Percentiles rank a stretch among this genome's conserved stretches.
Conservation (phyloP, 2,329 filamentous ascomycete genomes). For the Basipetospora chlamydospora region DNA sequence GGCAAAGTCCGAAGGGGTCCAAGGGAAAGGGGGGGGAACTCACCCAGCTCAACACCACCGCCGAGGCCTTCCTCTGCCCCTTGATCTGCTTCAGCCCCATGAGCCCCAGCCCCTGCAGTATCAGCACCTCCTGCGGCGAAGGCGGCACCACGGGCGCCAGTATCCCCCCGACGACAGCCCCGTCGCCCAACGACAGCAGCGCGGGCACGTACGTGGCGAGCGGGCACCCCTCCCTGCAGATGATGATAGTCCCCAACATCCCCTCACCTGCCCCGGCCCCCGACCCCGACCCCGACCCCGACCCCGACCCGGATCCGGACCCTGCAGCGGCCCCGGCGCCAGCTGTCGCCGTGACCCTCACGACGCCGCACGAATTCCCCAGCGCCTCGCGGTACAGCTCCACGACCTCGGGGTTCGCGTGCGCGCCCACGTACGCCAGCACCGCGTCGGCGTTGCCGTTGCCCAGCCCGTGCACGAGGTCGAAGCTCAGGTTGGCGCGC, state of each 20-base stretch:
- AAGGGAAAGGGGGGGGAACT: constrained; percentile 18
- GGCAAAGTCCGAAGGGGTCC: no score
- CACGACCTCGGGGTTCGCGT: constrained; percentile 61
- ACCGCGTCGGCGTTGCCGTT: constrained; percentile 63
- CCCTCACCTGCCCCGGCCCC: constrained; percentile 48
- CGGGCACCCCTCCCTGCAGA: constrained; percentile 56
- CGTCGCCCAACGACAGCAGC: constrained; percentile 41
- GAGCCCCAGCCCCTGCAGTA: constrained; percentile 63
- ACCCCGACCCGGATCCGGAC: no score
- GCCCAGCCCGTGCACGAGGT: constrained; percentile 67
- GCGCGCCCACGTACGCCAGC: constrained; percentile 57
- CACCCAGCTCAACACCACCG: constrained; percentile 69
- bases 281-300: no score
- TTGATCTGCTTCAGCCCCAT: constrained; percentile 76
- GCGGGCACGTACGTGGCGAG: constrained; percentile 57
- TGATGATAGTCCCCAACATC: constrained; percentile 63
- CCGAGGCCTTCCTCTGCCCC: constrained; percentile 51
- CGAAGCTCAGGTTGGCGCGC: constrained; percentile 61
- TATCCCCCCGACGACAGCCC: constrained; percentile 52
- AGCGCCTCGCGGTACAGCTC: constrained; percentile 70
- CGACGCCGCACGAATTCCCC: constrained; percentile 62
- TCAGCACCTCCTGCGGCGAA: constrained; percentile 49
- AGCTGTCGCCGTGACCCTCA: constrained; percentile 71
- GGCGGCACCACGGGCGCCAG: constrained; percentile 65
- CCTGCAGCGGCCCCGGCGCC: no score